Evolutionary conservation across 805 yeast species (phyloP).

Genomic region (Zygoascus flipseniorum): DNA sequence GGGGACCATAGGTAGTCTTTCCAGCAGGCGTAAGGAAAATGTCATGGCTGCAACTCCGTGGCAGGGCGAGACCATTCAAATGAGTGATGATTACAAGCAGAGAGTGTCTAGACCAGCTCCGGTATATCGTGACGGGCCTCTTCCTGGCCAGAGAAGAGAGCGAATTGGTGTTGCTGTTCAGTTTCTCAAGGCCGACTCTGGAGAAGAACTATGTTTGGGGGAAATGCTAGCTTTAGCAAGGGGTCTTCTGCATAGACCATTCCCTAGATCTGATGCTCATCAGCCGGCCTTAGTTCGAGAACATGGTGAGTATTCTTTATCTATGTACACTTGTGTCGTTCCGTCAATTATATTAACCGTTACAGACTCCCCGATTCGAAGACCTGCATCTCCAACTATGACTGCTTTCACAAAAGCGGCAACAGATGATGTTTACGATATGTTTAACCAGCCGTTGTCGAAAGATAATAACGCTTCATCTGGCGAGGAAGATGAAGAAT

Average conservation of each 20-base stretch:
- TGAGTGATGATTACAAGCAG: not conserved
- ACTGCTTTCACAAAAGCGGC: conserved; percentile 73
- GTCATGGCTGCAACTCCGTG: conserved; percentile 45
- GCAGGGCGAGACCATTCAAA: conserved; percentile 46
- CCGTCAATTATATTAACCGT: not conserved
- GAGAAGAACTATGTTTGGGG: conserved; percentile 50
- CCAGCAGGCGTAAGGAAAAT: conserved; percentile 57
- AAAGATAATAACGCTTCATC: conserved; percentile 7
- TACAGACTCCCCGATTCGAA: conserved; percentile 4
- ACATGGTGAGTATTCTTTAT: not conserved
- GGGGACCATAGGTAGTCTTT: conserved; percentile 43
- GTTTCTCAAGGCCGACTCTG: conserved; percentile 18
- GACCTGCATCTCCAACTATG: conserved; percentile 55
- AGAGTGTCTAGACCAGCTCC: not conserved
- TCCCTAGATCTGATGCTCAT: conserved; percentile 6
- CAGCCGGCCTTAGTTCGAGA: not conserved
- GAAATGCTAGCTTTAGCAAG: conserved; percentile 55
- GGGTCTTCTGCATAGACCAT: conserved; percentile 21
- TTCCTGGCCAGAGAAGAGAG: conserved; percentile 12
- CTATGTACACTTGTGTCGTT: not conserved
- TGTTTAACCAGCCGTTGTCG: conserved; percentile 45
- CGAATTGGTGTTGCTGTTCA: conserved; percentile 17
- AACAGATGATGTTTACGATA: conserved; percentile 58
- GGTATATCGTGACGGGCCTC: conserved; percentile 1
- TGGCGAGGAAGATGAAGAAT: conserved; percentile 17